Conservation (phyloP, 257 asterid genomes). For the Penstemon newberryi region DNA sequence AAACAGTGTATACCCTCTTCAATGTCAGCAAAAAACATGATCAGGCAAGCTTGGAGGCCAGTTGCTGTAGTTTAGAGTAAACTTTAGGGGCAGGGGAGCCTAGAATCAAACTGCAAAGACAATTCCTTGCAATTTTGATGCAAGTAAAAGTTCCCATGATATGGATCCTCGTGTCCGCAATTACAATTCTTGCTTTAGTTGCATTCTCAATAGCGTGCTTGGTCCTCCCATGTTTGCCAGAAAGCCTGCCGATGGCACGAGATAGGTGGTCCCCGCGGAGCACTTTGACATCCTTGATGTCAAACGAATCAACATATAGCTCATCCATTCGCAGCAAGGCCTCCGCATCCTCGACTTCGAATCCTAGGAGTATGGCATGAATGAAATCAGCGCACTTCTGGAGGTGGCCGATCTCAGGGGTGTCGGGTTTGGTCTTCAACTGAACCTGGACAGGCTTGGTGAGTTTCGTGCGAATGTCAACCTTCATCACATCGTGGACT, state of each 20-base stretch:
- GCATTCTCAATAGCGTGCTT: conserved; percentile 47
- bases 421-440: conserved; percentile 49
- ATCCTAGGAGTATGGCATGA: conserved; percentile 53
- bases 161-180: conserved; percentile 31
- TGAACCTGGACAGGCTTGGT: conserved; percentile 42
- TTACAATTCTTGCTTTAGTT: conserved; percentile 23
- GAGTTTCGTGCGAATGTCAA: conserved; percentile 54
- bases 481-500: conserved; percentile 46
- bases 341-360: conserved; percentile 42
- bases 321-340: conserved; percentile 46
- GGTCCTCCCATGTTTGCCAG: conserved; percentile 54
- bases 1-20: too few species aligned
- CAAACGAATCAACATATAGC: conserved; percentile 53
- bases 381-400: conserved; percentile 57
- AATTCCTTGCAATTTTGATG: conserved; percentile 31
- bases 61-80: conserved; percentile 27
- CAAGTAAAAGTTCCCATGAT: conserved; percentile 18
- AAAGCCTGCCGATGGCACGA: conserved; percentile 53
- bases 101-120: conserved; percentile 30
- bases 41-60: not conserved
- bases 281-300: conserved; percentile 53
- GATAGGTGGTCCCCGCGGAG: conserved; percentile 52
- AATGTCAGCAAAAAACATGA: too few species aligned
- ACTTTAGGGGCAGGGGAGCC: conserved; percentile 38
- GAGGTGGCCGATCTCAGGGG: conserved; percentile 53